A percentile compares a stretch with the other conserved stretches of the same genome.
phyloP scores from a whole-genome alignment of 225 moss, liverwort and hornwort genomes.

The Physcomitrium patens region DNA sequence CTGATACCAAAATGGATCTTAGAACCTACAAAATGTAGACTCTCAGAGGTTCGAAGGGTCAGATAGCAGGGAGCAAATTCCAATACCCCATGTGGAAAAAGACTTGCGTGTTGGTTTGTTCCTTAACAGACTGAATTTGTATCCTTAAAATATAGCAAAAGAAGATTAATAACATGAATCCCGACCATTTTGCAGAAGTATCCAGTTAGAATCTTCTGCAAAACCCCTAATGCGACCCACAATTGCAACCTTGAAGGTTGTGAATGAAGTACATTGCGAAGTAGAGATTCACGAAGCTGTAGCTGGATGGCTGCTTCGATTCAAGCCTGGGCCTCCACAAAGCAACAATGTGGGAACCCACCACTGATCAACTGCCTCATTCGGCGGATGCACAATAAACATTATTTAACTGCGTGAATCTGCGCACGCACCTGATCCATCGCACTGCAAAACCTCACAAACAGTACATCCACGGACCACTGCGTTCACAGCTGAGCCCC shows the following conservation, averaged over 20 bases:
- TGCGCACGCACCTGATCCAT: conserved; percentile 56
- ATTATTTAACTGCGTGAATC: fast-evolving
- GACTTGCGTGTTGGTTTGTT: not conserved
- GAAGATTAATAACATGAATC: too few relatives aligned
- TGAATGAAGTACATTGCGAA: too few relatives aligned
- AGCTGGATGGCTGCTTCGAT: conserved; percentile 19
- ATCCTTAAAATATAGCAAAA: too few relatives aligned
- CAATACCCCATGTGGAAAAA: not conserved
- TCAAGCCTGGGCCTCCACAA: conserved; percentile 75
- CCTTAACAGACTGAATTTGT: not conserved
- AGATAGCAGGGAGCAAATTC: not conserved
- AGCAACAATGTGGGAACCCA: conserved; percentile 62
- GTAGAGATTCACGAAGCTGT: too few relatives aligned
- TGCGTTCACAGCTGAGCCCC: conserved; percentile 82
- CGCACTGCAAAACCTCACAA: conserved; percentile 79
- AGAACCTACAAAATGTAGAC: not conserved
- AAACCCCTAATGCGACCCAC: too few relatives aligned
- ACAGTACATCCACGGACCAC: conserved; percentile 75
- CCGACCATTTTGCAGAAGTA: too few relatives aligned
- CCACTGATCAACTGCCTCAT: conserved; percentile 38
- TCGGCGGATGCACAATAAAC: fast-evolving
- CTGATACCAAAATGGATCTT: not conserved
- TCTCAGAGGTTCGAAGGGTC: not conserved
- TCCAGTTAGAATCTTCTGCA: too few relatives aligned
- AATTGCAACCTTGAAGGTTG: too few relatives aligned